Evolutionary conservation across 768 basidiomycete genomes (phyloP), one percentile per base, ranked within the genome.

Genomic region (Hemileccinum rubropunctum): DNA sequence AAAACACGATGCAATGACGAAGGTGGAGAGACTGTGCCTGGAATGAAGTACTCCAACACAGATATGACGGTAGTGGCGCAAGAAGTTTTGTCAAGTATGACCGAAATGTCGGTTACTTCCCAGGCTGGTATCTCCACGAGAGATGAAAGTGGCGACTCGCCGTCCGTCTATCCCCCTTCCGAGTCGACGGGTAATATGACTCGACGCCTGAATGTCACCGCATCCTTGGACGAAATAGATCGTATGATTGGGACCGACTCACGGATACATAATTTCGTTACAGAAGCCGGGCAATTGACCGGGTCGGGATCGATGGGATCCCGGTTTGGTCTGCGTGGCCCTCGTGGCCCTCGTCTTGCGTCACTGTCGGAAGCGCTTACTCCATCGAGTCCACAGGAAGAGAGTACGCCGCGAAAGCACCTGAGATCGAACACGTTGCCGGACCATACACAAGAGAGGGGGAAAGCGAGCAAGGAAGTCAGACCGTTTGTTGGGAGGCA

Each of bases 401-500:
- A 61, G 57, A 59, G 58, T 56, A 54, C 58, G 30, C 58, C 59
- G 45, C 59, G 51, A 51, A 62, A 52, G 58, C 52, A 54, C 20
- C 20, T 20, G 41, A 55, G 51, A 50, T 53, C 55, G 17, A 56
- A 58, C 37, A 67, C 64, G 17, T 79, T 82, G 63, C 62, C 75
- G 32, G 54, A 58, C 30, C 76, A 75, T 41, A 71, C 76, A 5
- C 71, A 74, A 48, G 71, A 76, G 45, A 78, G 76, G 54, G 61
- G 71, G 23, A 58, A 64, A 36, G 61, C 15, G 36, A 35, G 18
- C 36, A 57, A 51, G 32, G 57, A 52, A 6, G 53, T 63, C 37
- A 55, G 18, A 36, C 62, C 67, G 7, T 67, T 69, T 50, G 32
- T 65, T 9, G 62, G 57, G 20, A 62, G 48, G 35, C 55, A 47